Conservation (phyloP, 106 monocot genomes). For the Dendrobium nobile region DNA sequence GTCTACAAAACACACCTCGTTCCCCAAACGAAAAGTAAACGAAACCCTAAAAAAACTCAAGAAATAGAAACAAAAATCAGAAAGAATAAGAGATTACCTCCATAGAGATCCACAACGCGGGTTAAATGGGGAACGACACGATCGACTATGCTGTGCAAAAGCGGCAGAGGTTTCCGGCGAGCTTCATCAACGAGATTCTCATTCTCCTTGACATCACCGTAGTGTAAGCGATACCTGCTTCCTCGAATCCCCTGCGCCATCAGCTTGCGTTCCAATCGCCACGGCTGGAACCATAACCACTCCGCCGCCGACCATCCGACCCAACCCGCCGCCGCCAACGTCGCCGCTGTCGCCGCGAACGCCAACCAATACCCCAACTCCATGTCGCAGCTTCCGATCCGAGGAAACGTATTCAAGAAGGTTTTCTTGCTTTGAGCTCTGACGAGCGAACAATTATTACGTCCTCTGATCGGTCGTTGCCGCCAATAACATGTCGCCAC, state of each 20-base stretch:
- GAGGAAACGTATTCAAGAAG: no score
- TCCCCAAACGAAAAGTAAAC: background rate
- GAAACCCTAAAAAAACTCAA: background rate
- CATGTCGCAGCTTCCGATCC: no score
- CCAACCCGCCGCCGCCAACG: background rate
- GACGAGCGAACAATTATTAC: no score
- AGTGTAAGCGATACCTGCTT: constrained; percentile 27
- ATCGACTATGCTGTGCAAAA: constrained; percentile 33
- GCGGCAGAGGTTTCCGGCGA: constrained; percentile 28
- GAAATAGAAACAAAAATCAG: background rate
- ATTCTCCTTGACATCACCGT: constrained; percentile 28
- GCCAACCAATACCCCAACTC: background rate
- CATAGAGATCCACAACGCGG: constrained; percentile 15
- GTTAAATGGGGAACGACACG: constrained; percentile 29
- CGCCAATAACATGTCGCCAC: no score
- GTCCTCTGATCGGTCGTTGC: no score
- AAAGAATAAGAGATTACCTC: constrained; percentile 3
- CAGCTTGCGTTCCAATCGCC: constrained; percentile 36
- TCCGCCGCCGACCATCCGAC: constrained; percentile 3
- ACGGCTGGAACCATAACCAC: constrained; percentile 32
- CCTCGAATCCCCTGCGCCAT: constrained; percentile 52
- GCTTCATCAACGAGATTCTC: constrained; percentile 15
- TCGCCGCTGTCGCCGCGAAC: background rate
- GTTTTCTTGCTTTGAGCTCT: no score
- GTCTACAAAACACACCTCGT: background rate